Evolutionary conservation across 1,284 basidiomycete species (phyloP), one percentile per base, ranked within the genome.

Genomic region (Mrakiaceae sp.): DNA sequence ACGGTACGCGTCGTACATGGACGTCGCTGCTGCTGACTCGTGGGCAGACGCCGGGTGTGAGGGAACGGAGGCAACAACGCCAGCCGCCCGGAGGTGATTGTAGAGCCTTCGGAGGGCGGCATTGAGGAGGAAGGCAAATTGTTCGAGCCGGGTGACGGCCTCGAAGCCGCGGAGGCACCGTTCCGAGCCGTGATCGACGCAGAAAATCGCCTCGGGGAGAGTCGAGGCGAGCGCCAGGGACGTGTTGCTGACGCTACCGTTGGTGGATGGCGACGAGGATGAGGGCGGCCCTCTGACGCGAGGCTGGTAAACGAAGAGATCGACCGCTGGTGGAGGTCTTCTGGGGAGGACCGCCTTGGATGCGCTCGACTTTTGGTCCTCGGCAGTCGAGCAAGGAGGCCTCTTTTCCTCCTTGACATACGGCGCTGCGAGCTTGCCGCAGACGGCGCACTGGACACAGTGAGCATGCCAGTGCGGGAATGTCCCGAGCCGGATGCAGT

Each of bases 401-500:
- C 54, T 69, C 57, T 66, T 68, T 39, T 71, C 68, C 69, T 86
- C 83, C 74, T 84, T 84, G 16, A 80, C 76, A 10, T 79, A 61
- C 14, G 83, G 80, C 12, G 85, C 83, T 50, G 92, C 89, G 47
- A 81, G 80, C 73, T 86, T 88, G 12, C 88, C 87, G 72, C 96
- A 98, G 16, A 78, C 79, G 11, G 77, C 76, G 71, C 95, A 99
- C 68, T 87, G 84, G 55, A 99, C 79, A 75, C 95, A 99, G 44
- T 87, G 82, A 3, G 90, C 88, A 76, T 98, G 96, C 96, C 96
- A 98, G 60, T 96, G 83, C 72, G 92, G 86, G 77, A 93, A 94
- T 46, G 92, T 93, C 49, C 93, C 94, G 44, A 95, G 79, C 64
- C 95, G 82, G 52, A 91, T 86, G 72, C 96, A 98, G 72, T 98